phyloP scores from a whole-genome alignment of 2,329 filamentous ascomycete genomes.

The Albifimbria verrucaria region DNA sequence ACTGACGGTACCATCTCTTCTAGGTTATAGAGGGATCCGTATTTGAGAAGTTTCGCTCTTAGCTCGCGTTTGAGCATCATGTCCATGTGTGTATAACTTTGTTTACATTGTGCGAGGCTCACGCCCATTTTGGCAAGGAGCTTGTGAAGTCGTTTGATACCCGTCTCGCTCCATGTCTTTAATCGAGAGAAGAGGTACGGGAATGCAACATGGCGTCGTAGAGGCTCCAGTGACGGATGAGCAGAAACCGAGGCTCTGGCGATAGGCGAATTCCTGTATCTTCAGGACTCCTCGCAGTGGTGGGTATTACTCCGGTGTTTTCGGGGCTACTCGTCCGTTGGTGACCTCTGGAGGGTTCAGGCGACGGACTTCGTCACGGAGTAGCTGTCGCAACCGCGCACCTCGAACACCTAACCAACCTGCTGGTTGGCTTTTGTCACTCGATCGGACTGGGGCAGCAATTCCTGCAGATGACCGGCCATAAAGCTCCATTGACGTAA shows the following conservation, averaged over 20 bases:
- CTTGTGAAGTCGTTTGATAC: conserved; percentile 86
- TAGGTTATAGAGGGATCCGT: conserved; percentile 88
- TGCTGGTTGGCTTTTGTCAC: conserved; percentile 53
- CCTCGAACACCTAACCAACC: conserved; percentile 82
- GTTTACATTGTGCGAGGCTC: conserved; percentile 87
- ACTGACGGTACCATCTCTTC: conserved; percentile 86
- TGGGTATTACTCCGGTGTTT: conserved; percentile 79
- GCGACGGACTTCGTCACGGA: conserved; percentile 90
- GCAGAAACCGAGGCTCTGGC: conserved; percentile 87
- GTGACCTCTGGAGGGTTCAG: conserved; percentile 75
- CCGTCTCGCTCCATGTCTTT: conserved; percentile 90
- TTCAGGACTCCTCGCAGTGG: conserved; percentile 81
- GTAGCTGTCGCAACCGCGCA: conserved; percentile 76
- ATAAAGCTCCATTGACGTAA: conserved; percentile 90
- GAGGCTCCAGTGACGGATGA: conserved; percentile 93
- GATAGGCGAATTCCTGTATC: conserved; percentile 91
- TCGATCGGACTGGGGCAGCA: conserved; percentile 55
- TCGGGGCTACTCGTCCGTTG: conserved; percentile 62
- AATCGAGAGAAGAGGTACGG: conserved; percentile 89
- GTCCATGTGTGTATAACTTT: conserved; percentile 97
- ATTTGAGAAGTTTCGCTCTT: conserved; percentile 81
- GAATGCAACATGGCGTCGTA: conserved; percentile 99
- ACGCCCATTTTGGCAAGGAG: conserved; percentile 98
- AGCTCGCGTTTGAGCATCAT: conserved; percentile 91
- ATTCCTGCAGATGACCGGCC: conserved; percentile 81